phyloP scores from a whole-genome alignment of 371 early-diverging fungal species.

The Basidiobolus meristosporus region DNA sequence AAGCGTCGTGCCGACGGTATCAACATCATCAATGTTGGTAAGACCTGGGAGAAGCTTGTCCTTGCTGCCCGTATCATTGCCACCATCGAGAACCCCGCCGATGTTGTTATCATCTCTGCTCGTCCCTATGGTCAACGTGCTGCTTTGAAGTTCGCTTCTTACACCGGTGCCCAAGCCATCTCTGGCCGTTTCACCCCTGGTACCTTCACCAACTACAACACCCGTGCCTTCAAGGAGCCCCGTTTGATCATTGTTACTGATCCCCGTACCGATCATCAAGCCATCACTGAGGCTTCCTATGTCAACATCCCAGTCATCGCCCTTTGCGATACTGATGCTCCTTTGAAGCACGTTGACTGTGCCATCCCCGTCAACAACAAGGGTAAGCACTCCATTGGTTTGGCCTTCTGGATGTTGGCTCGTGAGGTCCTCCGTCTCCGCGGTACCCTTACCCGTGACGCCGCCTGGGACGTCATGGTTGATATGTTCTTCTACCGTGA shows the following conservation, averaged over 20 bases:
- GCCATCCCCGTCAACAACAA: conserved; percentile 99
- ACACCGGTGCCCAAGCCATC: conserved; percentile 93
- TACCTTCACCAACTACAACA: conserved; percentile 99
- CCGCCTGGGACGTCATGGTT: conserved; percentile 86
- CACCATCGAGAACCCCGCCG: conserved; percentile 87
- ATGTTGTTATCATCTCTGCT: conserved; percentile 89
- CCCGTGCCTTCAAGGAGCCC: conserved; percentile 96
- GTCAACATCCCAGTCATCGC: conserved; percentile 99
- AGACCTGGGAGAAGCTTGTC: conserved; percentile 99
- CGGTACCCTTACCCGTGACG: conserved; percentile 64
- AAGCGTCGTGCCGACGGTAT: conserved; percentile 90
- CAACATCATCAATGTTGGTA: conserved; percentile 94
- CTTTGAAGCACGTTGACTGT: conserved; percentile 88
- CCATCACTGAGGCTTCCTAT: conserved; percentile 95
- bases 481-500: conserved; percentile 99
- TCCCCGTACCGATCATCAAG: conserved; percentile 96
- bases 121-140: conserved; percentile 98
- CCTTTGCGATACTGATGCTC: conserved; percentile 93
- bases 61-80: conserved; percentile 97
- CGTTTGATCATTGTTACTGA: conserved; percentile 95
- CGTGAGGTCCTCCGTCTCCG: conserved; percentile 96
- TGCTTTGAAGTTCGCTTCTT: conserved; percentile 93
- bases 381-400: conserved; percentile 94
- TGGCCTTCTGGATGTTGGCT: conserved; percentile 92
- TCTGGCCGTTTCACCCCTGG: conserved; percentile 99